phyloP scores from a whole-genome alignment of 768 basidiomycete species.

The Pisolithus marmoratus region DNA sequence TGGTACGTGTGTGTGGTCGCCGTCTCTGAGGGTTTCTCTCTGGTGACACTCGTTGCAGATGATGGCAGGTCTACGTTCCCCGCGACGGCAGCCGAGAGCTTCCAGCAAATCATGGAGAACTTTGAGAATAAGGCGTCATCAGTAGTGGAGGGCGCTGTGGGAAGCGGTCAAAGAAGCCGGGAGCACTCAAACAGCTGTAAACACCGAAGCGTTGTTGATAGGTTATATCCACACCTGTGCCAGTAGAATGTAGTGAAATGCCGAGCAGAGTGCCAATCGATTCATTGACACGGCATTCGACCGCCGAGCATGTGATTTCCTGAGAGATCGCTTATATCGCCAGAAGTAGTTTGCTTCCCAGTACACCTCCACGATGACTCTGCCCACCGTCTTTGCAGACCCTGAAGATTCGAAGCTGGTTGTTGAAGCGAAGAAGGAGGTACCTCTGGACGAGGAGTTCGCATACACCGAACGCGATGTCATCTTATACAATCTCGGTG shows the following conservation, averaged over 20 bases:
- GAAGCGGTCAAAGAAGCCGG: conserved; percentile 46
- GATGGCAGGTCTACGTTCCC: conserved; percentile 85
- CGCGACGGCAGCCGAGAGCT: conserved; percentile 61
- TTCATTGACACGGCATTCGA: not conserved
- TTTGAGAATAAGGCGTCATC: conserved; percentile 32
- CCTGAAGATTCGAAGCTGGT: conserved; percentile 81
- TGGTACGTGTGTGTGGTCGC: conserved; percentile 42
- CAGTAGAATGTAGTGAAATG: too few species aligned
- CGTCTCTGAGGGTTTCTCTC: not conserved
- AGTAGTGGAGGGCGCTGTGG: conserved; percentile 34
- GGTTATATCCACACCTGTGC: not conserved
- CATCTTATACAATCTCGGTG: conserved; percentile 90
- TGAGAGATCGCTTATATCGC: too few species aligned
- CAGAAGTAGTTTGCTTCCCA: too few species aligned
- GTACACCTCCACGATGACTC: conserved; percentile 21
- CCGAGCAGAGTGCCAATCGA: not conserved
- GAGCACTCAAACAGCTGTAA: conserved; percentile 45
- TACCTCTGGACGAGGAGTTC: conserved; percentile 52
- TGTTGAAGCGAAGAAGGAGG: conserved; percentile 67
- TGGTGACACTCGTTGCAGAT: conserved; percentile 35
- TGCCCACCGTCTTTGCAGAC: conserved; percentile 58
- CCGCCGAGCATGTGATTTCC: too few species aligned
- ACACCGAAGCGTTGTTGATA: not conserved
- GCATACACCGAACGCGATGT: conserved; percentile 85
- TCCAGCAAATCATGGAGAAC: conserved; percentile 70